Percentiles rank a stretch among this genome's conserved stretches.
phyloP scores from a whole-genome alignment of 2,329 filamentous ascomycete genomes.

The Aspergillus flavus region DNA sequence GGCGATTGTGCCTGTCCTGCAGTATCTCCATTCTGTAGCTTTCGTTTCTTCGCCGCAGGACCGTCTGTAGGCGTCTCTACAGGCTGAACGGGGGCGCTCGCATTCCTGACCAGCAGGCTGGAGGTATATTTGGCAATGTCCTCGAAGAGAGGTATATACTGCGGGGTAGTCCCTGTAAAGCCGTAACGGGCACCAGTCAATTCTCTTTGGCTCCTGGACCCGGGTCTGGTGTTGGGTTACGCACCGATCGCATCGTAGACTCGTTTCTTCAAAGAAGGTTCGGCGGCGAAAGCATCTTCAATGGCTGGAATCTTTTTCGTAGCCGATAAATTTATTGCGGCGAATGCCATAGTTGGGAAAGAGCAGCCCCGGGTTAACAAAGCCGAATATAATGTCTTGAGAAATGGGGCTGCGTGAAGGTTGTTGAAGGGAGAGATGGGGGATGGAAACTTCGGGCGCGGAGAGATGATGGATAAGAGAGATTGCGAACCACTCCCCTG shows the following conservation, averaged over 20 bases:
- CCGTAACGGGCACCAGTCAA: constrained; percentile 9
- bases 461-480: constrained; percentile 18
- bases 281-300: constrained; percentile 45
- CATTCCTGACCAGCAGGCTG: constrained; percentile 38
- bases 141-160: constrained; percentile 47
- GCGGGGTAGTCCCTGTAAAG: constrained; percentile 38
- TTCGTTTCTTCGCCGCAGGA: constrained; percentile 53
- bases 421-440: constrained; percentile 1
- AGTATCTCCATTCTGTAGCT: constrained; percentile 46
- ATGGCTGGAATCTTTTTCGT: constrained; percentile 34
- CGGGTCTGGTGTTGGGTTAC: constrained; percentile 18
- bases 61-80: constrained; percentile 32
- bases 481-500: constrained; percentile 24
- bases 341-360: constrained; percentile 38
- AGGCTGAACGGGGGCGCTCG: constrained; percentile 30
- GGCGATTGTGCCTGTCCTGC: constrained; percentile 30
- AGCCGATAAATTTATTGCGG: constrained; percentile 34
- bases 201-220: background rate
- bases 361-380: constrained; percentile 15
- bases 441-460: constrained; percentile 6
- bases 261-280: constrained; percentile 42
- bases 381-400: background rate
- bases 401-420: background rate
- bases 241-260: constrained; percentile 48
- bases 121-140: constrained; percentile 53